These are phyloP conservation scores for Psophocarpus tetragonolobus DNA, from an alignment of 306 rosid genomes.

Conservation along the genomic window DNA sequence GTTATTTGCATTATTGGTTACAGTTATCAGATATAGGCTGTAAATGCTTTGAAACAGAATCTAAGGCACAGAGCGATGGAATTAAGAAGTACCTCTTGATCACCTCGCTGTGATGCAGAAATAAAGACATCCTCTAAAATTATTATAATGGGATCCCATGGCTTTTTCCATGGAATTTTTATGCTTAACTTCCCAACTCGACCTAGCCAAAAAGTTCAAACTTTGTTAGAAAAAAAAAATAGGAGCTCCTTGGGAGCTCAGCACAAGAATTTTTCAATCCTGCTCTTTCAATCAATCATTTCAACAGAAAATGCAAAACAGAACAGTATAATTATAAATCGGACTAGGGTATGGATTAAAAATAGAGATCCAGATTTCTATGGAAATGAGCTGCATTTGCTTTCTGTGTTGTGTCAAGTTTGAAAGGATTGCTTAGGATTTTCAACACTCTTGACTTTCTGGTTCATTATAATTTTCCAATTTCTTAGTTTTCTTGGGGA, in stretches of 20 bases:
- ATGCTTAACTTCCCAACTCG: conserved; percentile 93
- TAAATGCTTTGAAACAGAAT: conserved; percentile 3
- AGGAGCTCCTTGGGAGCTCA: conserved; percentile 24
- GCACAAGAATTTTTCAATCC: conserved; percentile 5
- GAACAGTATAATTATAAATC: not conserved
- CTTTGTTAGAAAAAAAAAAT: conserved; percentile 19
- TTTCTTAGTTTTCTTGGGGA: not conserved
- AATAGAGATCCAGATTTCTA: not conserved
- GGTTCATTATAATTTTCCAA: not conserved
- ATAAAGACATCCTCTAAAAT: conserved; percentile 76
- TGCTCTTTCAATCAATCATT: conserved; percentile 20
- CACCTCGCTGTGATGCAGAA: conserved; percentile 85
- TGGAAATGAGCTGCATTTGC: not conserved
- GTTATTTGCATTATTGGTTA: conserved; percentile 7
- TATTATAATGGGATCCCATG: conserved; percentile 88
- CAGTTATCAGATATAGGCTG: conserved; percentile 5
- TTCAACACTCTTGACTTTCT: conserved; percentile 12
- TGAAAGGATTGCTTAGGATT: not conserved
- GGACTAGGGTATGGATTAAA: not conserved
- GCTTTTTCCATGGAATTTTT: conserved; percentile 97
- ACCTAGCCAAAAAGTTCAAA: conserved; percentile 52
- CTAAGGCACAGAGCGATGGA: not conserved
- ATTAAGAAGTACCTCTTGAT: conserved; percentile 68
- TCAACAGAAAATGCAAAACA: conserved; percentile 11
- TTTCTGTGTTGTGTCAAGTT: not conserved